Percentiles rank a stretch among this genome's conserved stretches.
phyloP scores from a whole-genome alignment of 2,329 filamentous ascomycete genomes.

The Fusarium odoratissimum region DNA sequence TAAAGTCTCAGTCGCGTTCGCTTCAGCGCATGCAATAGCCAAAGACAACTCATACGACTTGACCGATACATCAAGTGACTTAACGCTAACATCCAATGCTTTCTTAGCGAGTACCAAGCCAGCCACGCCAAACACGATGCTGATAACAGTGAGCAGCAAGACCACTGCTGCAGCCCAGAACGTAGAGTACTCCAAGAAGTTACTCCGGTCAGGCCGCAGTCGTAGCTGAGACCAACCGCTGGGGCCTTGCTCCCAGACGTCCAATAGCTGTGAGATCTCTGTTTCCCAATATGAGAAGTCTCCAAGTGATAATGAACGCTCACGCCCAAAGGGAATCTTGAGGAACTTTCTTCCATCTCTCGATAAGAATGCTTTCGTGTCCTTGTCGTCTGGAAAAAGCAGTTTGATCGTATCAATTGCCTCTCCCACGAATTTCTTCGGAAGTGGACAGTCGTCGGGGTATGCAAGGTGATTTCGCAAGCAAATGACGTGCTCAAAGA shows the following conservation, averaged over 20 bases:
- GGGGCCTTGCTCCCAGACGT: neutral
- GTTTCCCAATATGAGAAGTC: neutral
- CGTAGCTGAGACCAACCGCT: neutral
- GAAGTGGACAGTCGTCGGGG: neutral
- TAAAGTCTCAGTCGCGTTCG: neutral
- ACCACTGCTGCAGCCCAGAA: neutral
- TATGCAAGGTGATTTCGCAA: neutral
- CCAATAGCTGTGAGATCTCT: neutral
- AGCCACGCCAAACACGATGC: neutral
- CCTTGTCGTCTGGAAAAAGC: neutral
- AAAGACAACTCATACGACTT: neutral
- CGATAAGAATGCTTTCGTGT: neutral
- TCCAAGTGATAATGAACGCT: neutral
- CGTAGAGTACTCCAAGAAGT: neutral
- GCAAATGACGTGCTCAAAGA: conserved; percentile 1
- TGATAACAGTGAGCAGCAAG: neutral
- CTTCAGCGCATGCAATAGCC: neutral
- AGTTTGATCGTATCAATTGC: conserved; percentile 2
- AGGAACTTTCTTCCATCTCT: neutral
- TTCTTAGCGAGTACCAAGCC: neutral
- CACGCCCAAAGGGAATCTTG: neutral
- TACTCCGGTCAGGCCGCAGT: neutral
- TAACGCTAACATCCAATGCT: neutral
- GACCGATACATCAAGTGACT: neutral
- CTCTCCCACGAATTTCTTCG: rapidly evolving